Conservation (phyloP, 306 rosid species). For the Argentina anserina region DNA sequence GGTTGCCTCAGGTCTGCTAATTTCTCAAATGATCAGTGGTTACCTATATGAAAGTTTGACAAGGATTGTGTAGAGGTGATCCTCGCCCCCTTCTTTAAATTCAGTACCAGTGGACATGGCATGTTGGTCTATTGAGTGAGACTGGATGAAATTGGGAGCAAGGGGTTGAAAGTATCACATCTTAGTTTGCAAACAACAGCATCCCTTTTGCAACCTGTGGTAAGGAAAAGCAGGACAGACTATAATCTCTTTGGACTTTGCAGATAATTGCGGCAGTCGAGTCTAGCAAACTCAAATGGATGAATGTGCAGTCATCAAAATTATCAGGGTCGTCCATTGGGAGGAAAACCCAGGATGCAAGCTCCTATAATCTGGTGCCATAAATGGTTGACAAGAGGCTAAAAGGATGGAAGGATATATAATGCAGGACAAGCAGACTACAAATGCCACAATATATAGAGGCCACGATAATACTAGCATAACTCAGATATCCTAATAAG, state of each 20-base stretch:
- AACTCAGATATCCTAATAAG: too few relatives aligned
- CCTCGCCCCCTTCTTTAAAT: background rate
- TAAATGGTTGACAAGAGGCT: background rate
- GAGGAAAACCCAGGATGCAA: background rate
- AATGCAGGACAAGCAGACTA: too few relatives aligned
- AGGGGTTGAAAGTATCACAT: background rate
- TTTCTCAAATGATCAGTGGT: background rate
- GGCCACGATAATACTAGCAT: too few relatives aligned
- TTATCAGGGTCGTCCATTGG: background rate
- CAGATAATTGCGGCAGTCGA: background rate
- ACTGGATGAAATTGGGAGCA: background rate
- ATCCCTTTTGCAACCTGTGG: background rate
- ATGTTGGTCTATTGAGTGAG: background rate
- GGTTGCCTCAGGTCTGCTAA: background rate
- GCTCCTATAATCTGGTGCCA: background rate
- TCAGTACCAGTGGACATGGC: background rate
- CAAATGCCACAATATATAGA: too few relatives aligned
- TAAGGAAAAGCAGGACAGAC: too few relatives aligned
- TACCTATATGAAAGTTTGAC: background rate
- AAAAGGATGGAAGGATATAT: background rate
- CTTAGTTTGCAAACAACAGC: background rate
- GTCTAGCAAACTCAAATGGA: background rate
- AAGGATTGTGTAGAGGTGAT: background rate
- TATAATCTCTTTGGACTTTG: background rate
- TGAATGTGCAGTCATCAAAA: background rate